Percentiles rank a stretch among this genome's conserved stretches.
These are phyloP conservation scores for Amylocystis lapponica DNA, from an alignment of 768 basidiomycete species.

Conservation along the genomic window DNA sequence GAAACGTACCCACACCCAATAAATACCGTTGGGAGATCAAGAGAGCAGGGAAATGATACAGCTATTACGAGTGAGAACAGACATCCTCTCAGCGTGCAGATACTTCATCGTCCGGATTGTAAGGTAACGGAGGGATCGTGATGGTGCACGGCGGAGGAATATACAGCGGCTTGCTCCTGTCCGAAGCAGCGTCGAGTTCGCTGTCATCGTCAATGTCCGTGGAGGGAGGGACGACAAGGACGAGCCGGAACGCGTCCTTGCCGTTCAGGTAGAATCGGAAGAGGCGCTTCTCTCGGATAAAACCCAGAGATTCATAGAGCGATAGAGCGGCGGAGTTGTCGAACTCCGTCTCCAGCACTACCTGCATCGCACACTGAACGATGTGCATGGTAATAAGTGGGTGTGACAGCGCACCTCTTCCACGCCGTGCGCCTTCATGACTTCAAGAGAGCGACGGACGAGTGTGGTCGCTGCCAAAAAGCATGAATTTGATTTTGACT, in stretches of 20 bases:
- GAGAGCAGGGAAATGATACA: no score
- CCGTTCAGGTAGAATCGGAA: conserved; percentile 96
- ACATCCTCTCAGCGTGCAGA: conserved; percentile 10
- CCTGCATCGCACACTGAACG: no score
- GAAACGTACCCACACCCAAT: no score
- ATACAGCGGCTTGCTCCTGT: conserved; percentile 4
- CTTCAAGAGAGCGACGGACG: conserved; percentile 74
- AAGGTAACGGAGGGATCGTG: conserved; percentile 14
- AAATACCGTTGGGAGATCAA: no score
- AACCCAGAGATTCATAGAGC: conserved; percentile 88
- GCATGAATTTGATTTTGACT: no score
- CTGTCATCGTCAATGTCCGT: conserved; percentile 10
- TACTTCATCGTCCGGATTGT: conserved; percentile 21
- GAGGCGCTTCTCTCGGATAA: conserved; percentile 92
- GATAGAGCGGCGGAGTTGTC: conserved; percentile 87
- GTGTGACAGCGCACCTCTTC: conserved; percentile 86
- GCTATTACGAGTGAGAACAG: no score
- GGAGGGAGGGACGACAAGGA: conserved; percentile 47
- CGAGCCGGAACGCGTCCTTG: conserved; percentile 89
- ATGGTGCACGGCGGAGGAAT: conserved; percentile 17
- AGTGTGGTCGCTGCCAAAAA: conserved; percentile 71
- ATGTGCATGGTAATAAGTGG: no score
- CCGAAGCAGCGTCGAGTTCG: not conserved
- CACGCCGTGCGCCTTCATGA: conserved; percentile 78
- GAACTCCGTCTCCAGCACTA: conserved; percentile 93